Conservation (phyloP, 2,329 filamentous ascomycete genomes). For the Diaporthe citrichinensis region DNA sequence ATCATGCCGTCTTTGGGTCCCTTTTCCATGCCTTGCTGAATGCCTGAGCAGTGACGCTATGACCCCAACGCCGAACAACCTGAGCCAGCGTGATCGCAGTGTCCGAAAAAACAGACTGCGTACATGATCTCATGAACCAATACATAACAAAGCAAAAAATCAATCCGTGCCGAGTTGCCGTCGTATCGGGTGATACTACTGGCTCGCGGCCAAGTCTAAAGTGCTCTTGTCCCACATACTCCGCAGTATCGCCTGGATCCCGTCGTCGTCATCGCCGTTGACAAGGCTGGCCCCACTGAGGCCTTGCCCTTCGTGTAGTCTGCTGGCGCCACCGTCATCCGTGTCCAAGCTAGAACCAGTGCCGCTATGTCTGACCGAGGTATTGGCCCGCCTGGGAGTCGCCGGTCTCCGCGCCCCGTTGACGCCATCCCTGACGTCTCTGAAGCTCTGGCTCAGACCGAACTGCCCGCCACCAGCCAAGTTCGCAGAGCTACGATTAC, state of each 20-base stretch:
- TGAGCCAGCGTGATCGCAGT: slow-evolving; percentile 15
- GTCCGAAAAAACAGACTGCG: background rate
- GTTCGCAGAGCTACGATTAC: slow-evolving; percentile 47
- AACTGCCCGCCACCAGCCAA: slow-evolving; percentile 49
- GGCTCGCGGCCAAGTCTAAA: slow-evolving; percentile 69
- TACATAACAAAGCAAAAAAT: background rate
- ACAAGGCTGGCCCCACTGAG: slow-evolving; percentile 66
- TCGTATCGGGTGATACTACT: slow-evolving; percentile 52
- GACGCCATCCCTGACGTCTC: slow-evolving; percentile 38
- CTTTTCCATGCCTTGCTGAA: slow-evolving; percentile 19
- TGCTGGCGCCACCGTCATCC: slow-evolving; percentile 55
- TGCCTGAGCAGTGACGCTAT: slow-evolving; percentile 11
- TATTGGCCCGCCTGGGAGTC: slow-evolving; percentile 39
- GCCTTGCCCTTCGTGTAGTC: slow-evolving; percentile 54
- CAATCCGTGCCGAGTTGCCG: background rate
- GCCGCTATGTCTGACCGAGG: slow-evolving; percentile 41
- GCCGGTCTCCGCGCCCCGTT: slow-evolving; percentile 31
- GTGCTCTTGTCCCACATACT: slow-evolving; percentile 73
- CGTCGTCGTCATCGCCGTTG: slow-evolving; percentile 65
- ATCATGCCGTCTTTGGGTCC: background rate
- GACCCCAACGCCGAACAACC: slow-evolving; percentile 28
- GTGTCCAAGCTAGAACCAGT: slow-evolving; percentile 60
- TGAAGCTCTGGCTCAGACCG: slow-evolving; percentile 57
- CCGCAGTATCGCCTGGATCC: slow-evolving; percentile 65
- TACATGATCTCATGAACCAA: background rate